A percentile compares a stretch with the other conserved stretches of the same genome.
These are phyloP conservation scores for Colletotrichum theobromicola DNA, from an alignment of 2,329 filamentous ascomycete species.

Conservation along the genomic window DNA sequence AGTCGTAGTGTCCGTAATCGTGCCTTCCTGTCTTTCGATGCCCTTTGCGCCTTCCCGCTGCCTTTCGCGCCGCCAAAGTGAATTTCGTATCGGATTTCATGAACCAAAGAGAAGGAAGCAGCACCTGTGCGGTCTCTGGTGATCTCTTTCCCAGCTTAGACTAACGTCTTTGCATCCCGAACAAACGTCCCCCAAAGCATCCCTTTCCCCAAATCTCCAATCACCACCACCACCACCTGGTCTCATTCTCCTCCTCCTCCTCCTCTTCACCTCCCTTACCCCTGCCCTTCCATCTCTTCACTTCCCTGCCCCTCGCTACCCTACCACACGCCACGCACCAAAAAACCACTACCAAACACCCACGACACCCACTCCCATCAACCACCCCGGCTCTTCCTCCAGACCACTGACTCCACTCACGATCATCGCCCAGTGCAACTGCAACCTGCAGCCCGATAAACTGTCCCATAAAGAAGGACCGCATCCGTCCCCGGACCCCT, in stretches of 20 bases:
- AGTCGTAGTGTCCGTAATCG: background rate
- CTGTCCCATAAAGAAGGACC: constrained; percentile 12
- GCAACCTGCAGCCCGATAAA: constrained; percentile 19
- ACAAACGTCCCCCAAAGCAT: background rate
- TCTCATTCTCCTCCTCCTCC: background rate
- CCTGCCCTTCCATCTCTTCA: background rate
- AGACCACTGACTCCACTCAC: constrained; percentile 10
- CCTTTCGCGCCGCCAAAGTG: background rate
- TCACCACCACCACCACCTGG: background rate
- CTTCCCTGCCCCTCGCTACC: background rate
- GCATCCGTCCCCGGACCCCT: background rate
- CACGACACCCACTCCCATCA: background rate
- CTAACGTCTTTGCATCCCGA: background rate
- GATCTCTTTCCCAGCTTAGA: background rate
- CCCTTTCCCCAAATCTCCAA: background rate
- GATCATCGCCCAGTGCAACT: constrained; percentile 19
- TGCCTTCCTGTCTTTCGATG: background rate
- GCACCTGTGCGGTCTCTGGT: background rate
- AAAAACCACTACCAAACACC: background rate
- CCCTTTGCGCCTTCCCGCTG: background rate
- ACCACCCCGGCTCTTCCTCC: background rate
- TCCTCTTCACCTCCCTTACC: background rate
- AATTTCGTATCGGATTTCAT: background rate
- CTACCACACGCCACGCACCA: constrained; percentile 4
- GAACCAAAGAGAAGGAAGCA: background rate